phyloP scores from a whole-genome alignment of 495 filamentous ascomycete genomes.

The Aspergillus incahuasiensis region DNA sequence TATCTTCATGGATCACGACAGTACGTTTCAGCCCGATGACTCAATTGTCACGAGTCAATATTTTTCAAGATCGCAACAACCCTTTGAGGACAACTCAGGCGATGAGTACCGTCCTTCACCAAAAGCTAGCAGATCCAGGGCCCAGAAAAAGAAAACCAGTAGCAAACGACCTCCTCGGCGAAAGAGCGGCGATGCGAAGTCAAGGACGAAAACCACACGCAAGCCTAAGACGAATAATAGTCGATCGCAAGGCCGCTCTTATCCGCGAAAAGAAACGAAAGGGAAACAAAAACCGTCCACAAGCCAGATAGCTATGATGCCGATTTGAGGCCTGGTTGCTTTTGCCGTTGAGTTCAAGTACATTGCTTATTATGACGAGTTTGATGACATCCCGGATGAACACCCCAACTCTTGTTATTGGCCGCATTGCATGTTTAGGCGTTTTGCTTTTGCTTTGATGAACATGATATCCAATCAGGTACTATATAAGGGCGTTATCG shows the following conservation, averaged over 20 bases:
- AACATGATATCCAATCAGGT: slow-evolving; percentile 10
- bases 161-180: slow-evolving; percentile 29
- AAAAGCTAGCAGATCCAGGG: slow-evolving; percentile 18
- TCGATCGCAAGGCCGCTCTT: slow-evolving; percentile 23
- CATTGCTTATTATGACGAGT: slow-evolving; percentile 17
- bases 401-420: slow-evolving; percentile 14
- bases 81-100: slow-evolving; percentile 20
- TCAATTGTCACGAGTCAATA: slow-evolving; percentile 41
- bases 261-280: slow-evolving; percentile 27
- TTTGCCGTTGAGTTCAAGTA: slow-evolving; percentile 9
- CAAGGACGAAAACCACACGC: slow-evolving; percentile 23
- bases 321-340: slow-evolving; percentile 27
- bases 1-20: slow-evolving; percentile 31
- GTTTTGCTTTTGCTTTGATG: not conserved
- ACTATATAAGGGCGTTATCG: slow-evolving; percentile 8
- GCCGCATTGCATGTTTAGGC: slow-evolving; percentile 17
- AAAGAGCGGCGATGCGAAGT: slow-evolving; percentile 23
- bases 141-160: slow-evolving; percentile 26
- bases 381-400: slow-evolving; percentile 16
- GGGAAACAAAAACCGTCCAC: slow-evolving; percentile 32
- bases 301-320: slow-evolving; percentile 45
- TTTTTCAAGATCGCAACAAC: slow-evolving; percentile 33
- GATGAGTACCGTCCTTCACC: slow-evolving; percentile 23
- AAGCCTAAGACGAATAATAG: slow-evolving; percentile 24
- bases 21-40: slow-evolving; percentile 33